phyloP scores from a whole-genome alignment of 306 rosid species.

The Prunus dulcis region DNA sequence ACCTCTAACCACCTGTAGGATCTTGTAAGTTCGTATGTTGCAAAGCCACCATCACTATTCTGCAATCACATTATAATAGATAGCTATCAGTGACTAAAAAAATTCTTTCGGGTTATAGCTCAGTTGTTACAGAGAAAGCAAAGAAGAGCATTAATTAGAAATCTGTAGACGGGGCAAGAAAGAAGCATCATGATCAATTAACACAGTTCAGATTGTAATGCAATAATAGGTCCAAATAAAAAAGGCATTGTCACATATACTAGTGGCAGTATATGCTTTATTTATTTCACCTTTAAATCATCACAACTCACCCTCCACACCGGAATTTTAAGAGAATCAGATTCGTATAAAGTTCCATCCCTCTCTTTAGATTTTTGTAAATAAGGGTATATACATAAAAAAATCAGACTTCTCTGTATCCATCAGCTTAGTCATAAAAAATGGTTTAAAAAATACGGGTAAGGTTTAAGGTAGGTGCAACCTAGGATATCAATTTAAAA shows the following conservation, averaged over 20 bases:
- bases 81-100: not conserved
- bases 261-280: not conserved
- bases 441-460: not conserved
- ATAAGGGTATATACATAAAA: not conserved
- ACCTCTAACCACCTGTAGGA: conserved; percentile 97
- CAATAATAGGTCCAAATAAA: not conserved
- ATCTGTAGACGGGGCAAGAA: not conserved
- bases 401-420: not conserved
- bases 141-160: not conserved
- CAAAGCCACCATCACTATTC: conserved; percentile 84
- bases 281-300: not conserved
- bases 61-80: conserved; percentile 27
- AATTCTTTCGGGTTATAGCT: not conserved
- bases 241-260: not conserved
- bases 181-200: not conserved
- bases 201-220: not conserved
- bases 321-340: not conserved
- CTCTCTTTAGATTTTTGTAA: not conserved
- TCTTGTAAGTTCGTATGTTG: conserved; percentile 88
- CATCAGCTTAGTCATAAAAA: not conserved
- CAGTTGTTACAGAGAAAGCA: not conserved
- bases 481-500: not conserved
- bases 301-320: not conserved
- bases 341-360: not conserved
- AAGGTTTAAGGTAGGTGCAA: not conserved